Evolutionary conservation across 164 flowering plant species (phyloP), one percentile per base, ranked within the genome.

Genomic region (Paratinospora sagittata): DNA sequence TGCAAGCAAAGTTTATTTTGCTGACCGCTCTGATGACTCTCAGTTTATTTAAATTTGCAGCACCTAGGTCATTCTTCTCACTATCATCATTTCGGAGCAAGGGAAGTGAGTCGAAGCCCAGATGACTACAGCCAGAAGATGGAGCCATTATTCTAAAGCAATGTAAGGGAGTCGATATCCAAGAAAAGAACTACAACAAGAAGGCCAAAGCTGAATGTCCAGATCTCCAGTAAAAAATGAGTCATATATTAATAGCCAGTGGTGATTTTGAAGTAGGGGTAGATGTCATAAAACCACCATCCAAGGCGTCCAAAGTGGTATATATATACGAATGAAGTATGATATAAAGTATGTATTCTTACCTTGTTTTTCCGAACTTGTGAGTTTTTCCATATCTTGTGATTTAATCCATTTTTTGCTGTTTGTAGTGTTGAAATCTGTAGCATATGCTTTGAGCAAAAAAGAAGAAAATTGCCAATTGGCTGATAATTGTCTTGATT

Each of bases 41-140:
- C 23, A 21, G 60, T 9, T 67, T 45, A n/a, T 37, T 10, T 55
- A 17, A 65, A 65, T 8, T 30, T 65, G 36, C 97, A 95, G 98
- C 94, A 26, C 93, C 97, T 33, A 79, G 92, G 70, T 95, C 98
- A 69, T 95, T 95, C 81, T 95, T 95, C 82, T 92, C 89, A 3
- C 88, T 92, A 49, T 90, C 97, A 17, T 73, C 91, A 17, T 96
- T 96, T 64, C 86, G 97, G 71, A 92, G 97, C 94, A 95, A 96
- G 82, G 97, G 93, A 76, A 90, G 84, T 45, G 99, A 96, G 45
- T 79, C 97, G 12, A 96, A 91, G 83, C 88, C 83, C 13, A 86
- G 98, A 75, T 95, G 75, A 80, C 65, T 21, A 36, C 47, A 39
- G 12, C 57, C 34, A 55, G 33, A 65, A 67, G 64, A 52, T 30